A percentile compares a stretch with the other conserved stretches of the same genome.
Conservation (phyloP, 225 moss, liverwort and hornwort species). For the Marchantia paleacea region DNA sequence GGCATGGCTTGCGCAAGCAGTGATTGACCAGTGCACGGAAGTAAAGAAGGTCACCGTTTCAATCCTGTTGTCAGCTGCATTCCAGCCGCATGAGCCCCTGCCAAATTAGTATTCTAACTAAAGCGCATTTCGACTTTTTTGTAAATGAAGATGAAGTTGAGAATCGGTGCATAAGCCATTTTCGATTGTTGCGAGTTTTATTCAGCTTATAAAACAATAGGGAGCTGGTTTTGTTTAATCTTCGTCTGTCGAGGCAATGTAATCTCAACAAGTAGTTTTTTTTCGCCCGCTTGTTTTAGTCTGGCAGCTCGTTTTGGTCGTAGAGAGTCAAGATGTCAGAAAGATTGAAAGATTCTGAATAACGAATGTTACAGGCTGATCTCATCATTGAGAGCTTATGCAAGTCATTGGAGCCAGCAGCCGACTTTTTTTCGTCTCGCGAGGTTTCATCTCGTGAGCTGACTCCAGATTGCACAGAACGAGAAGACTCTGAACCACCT, state of each 20-base stretch:
- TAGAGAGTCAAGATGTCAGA: background rate
- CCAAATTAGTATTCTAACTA: no score
- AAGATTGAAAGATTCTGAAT: background rate
- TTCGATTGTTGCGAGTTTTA: background rate
- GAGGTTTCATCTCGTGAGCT: background rate
- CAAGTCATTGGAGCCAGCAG: constrained; percentile 7
- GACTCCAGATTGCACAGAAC: background rate
- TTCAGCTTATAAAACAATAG: background rate
- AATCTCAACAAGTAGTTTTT: background rate
- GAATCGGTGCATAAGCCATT: background rate
- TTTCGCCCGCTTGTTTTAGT: background rate
- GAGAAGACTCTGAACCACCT: background rate
- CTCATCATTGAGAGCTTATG: constrained; percentile 13
- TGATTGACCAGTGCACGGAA: constrained; percentile 9
- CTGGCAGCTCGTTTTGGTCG: background rate
- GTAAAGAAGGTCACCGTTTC: constrained; percentile 20
- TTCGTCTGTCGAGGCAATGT: background rate
- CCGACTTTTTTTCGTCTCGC: background rate
- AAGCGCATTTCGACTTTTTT: background rate
- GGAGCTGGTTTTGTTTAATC: background rate
- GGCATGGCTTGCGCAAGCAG: constrained; percentile 5
- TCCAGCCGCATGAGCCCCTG: no score
- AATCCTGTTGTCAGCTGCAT: background rate
- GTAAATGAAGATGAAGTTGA: background rate
- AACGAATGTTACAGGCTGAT: constrained; percentile 22